Evolutionary conservation across 805 yeast species (phyloP).

Genomic region (Saccharomycopsis fermentans): DNA sequence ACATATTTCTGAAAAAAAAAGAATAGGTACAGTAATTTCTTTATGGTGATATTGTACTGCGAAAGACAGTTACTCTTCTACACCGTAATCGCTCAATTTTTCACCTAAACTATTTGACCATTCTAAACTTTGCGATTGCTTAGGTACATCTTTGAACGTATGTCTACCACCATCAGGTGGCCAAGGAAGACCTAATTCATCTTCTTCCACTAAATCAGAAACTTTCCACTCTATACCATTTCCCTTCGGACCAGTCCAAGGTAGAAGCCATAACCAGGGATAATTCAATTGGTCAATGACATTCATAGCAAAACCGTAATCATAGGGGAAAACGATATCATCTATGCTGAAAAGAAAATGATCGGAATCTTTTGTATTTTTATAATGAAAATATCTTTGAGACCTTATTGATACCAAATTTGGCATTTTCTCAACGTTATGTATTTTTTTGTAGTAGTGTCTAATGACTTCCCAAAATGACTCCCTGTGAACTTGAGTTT

Average conservation of each 20-base stretch:
- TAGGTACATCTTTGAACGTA: constrained; percentile 20
- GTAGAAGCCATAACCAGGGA: constrained; percentile 57
- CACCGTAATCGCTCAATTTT: constrained; percentile 74
- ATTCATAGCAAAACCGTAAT: constrained; percentile 52
- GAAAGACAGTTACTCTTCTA: constrained; percentile 42
- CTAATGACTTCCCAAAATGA: constrained; percentile 42
- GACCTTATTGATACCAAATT: constrained; percentile 17
- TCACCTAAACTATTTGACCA: constrained; percentile 87
- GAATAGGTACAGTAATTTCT: no score
- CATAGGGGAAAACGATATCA: constrained; percentile 78
- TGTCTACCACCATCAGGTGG: constrained; percentile 78
- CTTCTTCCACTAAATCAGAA: constrained; percentile 43
- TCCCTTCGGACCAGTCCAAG: constrained; percentile 56
- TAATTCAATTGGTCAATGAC: constrained; percentile 44
- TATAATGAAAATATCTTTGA: constrained; percentile 10
- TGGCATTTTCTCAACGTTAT: constrained; percentile 17
- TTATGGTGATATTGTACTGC: no score
- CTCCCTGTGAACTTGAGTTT: constrained; percentile 47
- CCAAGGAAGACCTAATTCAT: constrained; percentile 71
- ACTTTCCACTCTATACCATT: constrained; percentile 50
- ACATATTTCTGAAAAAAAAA: no score
- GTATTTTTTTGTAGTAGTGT: constrained; percentile 30
- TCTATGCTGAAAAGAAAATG: constrained; percentile 37
- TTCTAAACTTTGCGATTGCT: background rate
- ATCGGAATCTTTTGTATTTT: constrained; percentile 10